Conservation (phyloP, 2,329 filamentous ascomycete species). For the Aspergillus novoparasiticus region DNA sequence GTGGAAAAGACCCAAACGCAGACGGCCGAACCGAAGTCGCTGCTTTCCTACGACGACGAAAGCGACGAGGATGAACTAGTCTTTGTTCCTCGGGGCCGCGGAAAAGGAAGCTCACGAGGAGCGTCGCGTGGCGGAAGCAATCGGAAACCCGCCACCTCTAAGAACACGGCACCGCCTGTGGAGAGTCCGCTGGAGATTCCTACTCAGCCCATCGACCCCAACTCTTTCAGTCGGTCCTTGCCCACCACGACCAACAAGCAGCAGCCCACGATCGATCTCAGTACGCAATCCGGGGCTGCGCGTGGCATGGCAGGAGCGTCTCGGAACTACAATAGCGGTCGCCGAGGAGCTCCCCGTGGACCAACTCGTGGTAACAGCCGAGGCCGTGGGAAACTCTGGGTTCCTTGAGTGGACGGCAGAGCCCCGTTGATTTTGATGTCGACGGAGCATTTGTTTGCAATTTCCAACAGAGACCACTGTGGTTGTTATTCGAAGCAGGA, state of each 20-base stretch:
- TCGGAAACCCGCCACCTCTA: slow-evolving; percentile 32
- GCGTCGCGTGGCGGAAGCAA: slow-evolving; percentile 30
- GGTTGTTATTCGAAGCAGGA: slow-evolving; percentile 24
- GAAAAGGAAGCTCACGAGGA: slow-evolving; percentile 34
- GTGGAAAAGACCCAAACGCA: slow-evolving; percentile 50
- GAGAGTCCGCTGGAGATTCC: slow-evolving; percentile 46
- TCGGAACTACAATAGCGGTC: slow-evolving; percentile 33
- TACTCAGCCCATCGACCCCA: slow-evolving; percentile 50
- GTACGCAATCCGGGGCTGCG: slow-evolving; percentile 34
- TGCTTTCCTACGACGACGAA: slow-evolving; percentile 52
- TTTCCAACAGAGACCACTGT: slow-evolving; percentile 21
- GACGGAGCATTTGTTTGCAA: slow-evolving; percentile 27
- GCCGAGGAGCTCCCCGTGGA: slow-evolving; percentile 40
- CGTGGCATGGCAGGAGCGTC: slow-evolving; percentile 39
- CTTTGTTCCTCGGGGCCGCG: slow-evolving; percentile 47
- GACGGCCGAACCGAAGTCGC: slow-evolving; percentile 42
- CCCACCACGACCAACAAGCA: slow-evolving; percentile 28
- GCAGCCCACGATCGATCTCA: slow-evolving; percentile 32
- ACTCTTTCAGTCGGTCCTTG: slow-evolving; percentile 50
- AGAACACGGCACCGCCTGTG: slow-evolving; percentile 24
- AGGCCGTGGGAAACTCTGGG: slow-evolving; percentile 48
- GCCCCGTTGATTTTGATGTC: slow-evolving; percentile 20
- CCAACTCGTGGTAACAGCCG: slow-evolving; percentile 38
- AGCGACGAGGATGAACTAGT: slow-evolving; percentile 53
- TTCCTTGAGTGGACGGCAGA: slow-evolving; percentile 40